These are phyloP conservation scores for Lecanosticta acicola DNA, from an alignment of 2,329 filamentous ascomycete species.

Conservation along the genomic window DNA sequence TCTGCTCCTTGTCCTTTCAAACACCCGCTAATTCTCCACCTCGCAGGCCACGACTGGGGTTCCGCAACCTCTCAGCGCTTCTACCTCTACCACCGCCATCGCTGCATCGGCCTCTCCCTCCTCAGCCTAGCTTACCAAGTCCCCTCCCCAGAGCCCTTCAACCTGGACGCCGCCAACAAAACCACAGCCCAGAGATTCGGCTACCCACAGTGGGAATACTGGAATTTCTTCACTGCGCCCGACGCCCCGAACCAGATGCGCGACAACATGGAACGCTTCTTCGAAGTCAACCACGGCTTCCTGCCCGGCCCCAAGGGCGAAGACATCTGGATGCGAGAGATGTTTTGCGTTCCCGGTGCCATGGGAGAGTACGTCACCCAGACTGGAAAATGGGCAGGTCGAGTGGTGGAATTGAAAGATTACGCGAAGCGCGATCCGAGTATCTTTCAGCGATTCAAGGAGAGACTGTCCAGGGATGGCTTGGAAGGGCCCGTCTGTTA, in stretches of 20 bases:
- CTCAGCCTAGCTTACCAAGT: conserved; percentile 41
- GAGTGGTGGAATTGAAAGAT: conserved; percentile 25
- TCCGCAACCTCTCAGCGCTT: conserved; percentile 38
- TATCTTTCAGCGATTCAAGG: conserved; percentile 31
- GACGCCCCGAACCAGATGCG: conserved; percentile 21
- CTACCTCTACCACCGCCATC: conserved; percentile 39
- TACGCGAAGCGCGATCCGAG: conserved; percentile 33
- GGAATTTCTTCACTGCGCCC: conserved; percentile 40
- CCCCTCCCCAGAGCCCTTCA: conserved; percentile 28
- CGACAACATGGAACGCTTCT: conserved; percentile 22
- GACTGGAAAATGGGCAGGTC: conserved; percentile 15
- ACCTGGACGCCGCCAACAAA: conserved; percentile 35
- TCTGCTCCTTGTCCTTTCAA: not conserved
- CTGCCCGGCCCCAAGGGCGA: conserved; percentile 21
- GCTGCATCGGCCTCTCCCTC: conserved; percentile 39
- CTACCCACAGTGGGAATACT: conserved; percentile 40
- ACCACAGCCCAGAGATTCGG: conserved; percentile 34
- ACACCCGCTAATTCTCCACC: not conserved
- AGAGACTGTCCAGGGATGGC: conserved; percentile 30
- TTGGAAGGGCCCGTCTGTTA: conserved; percentile 34
- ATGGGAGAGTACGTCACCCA: conserved; percentile 31
- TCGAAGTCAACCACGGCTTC: conserved; percentile 25
- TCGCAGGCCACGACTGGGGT: conserved; percentile 31
- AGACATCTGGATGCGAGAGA: conserved; percentile 31
- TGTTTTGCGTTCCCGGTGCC: conserved; percentile 35